These are phyloP conservation scores for Phycomyces blakesleeanus DNA, from an alignment of 192 early-diverging fungal species.

Conservation along the genomic window DNA sequence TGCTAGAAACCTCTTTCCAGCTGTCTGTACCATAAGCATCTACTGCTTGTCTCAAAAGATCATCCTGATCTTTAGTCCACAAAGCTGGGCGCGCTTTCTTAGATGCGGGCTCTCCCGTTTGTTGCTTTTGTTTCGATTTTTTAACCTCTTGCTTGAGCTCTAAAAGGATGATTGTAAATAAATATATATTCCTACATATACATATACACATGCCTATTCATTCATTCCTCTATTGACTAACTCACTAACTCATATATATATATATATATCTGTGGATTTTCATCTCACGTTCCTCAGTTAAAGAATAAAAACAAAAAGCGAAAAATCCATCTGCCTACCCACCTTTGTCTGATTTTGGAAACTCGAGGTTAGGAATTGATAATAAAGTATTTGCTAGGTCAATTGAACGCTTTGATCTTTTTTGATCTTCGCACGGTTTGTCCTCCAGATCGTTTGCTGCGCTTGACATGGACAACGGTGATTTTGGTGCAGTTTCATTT, in stretches of 20 bases:
- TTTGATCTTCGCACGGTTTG: slow-evolving; percentile 11
- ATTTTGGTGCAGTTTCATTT: neutral
- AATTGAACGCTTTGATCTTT: slow-evolving; percentile 35
- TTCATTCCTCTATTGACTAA: too few relatives aligned
- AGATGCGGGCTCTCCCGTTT: neutral
- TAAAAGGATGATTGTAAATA: too few relatives aligned
- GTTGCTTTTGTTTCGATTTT: neutral
- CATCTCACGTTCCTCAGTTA: too few relatives aligned
- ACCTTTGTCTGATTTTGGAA: neutral
- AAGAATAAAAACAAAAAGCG: too few relatives aligned
- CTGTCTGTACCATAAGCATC: slow-evolving; percentile 30
- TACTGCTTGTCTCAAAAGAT: slow-evolving; percentile 25
- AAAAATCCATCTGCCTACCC: neutral
- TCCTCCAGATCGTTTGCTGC: neutral
- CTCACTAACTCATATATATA: too few relatives aligned
- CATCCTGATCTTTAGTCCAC: slow-evolving; percentile 41
- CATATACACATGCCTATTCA: too few relatives aligned
- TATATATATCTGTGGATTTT: too few relatives aligned
- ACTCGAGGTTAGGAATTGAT: slow-evolving; percentile 19
- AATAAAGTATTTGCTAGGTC: slow-evolving; percentile 34
- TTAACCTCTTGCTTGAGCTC: neutral
- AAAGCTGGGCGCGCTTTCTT: slow-evolving; percentile 19
- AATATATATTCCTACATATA: too few relatives aligned
- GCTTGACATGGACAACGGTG: neutral
- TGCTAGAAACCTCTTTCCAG: slow-evolving; percentile 37